These are phyloP conservation scores for Drechslera avenae DNA, from an alignment of 2,329 filamentous ascomycete genomes.

Conservation along the genomic window DNA sequence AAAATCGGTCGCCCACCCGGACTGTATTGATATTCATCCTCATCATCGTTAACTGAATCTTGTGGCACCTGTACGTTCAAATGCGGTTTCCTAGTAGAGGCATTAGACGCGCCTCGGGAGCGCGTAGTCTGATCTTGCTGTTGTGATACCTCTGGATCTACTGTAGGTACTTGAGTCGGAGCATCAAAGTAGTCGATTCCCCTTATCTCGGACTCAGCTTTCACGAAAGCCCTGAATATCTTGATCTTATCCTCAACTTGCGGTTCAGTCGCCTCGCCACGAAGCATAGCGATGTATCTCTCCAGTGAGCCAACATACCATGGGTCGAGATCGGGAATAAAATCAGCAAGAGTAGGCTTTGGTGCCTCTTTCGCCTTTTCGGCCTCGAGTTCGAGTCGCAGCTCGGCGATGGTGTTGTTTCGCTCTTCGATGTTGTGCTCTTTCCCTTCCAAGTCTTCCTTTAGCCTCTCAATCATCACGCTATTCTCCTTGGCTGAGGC, in stretches of 20 bases:
- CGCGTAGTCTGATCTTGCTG: conserved; percentile 2
- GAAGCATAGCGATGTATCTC: conserved; percentile 61
- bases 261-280: conserved; percentile 54
- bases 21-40: conserved; percentile 53
- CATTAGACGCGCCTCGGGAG: conserved; percentile 8
- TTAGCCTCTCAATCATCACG: conserved; percentile 37
- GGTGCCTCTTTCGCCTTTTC: conserved; percentile 32
- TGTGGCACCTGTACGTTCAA: conserved; percentile 28
- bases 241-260: conserved; percentile 59
- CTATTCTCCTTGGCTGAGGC: conserved; percentile 35
- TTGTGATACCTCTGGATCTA: conserved; percentile 5
- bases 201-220: conserved; percentile 38
- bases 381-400: conserved; percentile 20
- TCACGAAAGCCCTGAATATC: conserved; percentile 58
- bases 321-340: conserved; percentile 60
- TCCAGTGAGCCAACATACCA: conserved; percentile 63
- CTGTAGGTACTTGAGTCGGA: conserved; percentile 24
- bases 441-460: conserved; percentile 43
- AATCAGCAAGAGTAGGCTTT: conserved; percentile 36
- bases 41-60: conserved; percentile 20
- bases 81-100: conserved; percentile 15
- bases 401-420: conserved; percentile 3
- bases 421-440: conserved; percentile 12
- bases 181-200: conserved; percentile 53
- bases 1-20: conserved; percentile 60